A percentile compares a stretch with the other conserved stretches of the same genome.
These are phyloP conservation scores for Cicer arietinum DNA, from an alignment of 306 rosid species.

Conservation along the genomic window DNA sequence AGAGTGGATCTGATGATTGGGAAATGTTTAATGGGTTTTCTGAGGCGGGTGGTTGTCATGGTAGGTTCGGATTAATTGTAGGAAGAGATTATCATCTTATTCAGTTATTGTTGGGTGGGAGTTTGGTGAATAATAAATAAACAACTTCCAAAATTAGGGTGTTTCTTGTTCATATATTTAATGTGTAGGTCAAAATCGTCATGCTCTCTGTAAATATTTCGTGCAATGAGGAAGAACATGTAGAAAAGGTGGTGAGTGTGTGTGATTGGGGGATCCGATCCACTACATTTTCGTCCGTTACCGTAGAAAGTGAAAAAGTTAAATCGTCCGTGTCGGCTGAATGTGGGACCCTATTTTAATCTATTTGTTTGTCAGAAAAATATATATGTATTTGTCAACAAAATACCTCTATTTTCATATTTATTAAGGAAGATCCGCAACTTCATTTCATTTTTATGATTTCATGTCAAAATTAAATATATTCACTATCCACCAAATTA, in stretches of 20 bases:
- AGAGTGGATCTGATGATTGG: conserved; percentile 43
- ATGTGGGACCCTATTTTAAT: too few relatives aligned
- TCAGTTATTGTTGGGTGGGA: neutral
- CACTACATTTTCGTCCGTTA: too few relatives aligned
- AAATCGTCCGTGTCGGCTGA: too few relatives aligned
- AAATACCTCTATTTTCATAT: too few relatives aligned
- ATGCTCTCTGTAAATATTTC: neutral
- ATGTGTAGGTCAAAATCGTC: neutral
- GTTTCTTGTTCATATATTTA: neutral
- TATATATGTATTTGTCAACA: too few relatives aligned
- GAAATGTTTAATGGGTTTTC: conserved; percentile 30
- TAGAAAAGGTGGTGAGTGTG: neutral
- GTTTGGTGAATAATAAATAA: neutral
- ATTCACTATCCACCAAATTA: too few relatives aligned
- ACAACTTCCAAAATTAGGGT: neutral
- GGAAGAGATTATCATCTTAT: neutral
- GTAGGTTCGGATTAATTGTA: conserved; percentile 29
- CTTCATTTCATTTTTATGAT: too few relatives aligned
- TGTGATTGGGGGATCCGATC: neutral
- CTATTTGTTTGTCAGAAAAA: too few relatives aligned
- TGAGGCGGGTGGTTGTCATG: conserved; percentile 28
- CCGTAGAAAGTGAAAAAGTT: too few relatives aligned
- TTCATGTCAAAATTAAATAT: too few relatives aligned
- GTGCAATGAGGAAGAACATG: neutral
- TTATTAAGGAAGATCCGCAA: too few relatives aligned